A percentile compares a stretch with the other conserved stretches of the same genome.
These are phyloP conservation scores for Juglanconis juglandina DNA, from an alignment of 2,329 filamentous ascomycete genomes.

Conservation along the genomic window DNA sequence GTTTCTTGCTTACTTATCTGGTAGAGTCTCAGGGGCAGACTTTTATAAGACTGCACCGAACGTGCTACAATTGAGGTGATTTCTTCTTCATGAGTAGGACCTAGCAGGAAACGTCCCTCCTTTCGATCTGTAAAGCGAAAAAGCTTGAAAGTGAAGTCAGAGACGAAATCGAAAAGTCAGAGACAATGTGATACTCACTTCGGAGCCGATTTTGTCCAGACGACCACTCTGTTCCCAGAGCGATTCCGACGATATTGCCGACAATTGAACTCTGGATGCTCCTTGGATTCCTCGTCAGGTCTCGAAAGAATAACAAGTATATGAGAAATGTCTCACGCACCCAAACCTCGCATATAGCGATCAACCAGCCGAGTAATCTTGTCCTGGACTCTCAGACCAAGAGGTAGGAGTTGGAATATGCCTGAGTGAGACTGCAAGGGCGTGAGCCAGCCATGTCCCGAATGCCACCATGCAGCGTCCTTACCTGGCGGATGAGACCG, in stretches of 20 bases:
- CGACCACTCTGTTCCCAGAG: slow-evolving; percentile 84
- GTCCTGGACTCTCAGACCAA: slow-evolving; percentile 81
- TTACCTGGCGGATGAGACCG: slow-evolving; percentile 70
- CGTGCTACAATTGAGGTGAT: slow-evolving; percentile 78
- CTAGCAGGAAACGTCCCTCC: slow-evolving; percentile 69
- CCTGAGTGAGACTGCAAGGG: slow-evolving; percentile 71
- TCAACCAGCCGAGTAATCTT: slow-evolving; percentile 86
- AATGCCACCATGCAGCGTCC: slow-evolving; percentile 18
- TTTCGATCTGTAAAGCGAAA: slow-evolving; percentile 80
- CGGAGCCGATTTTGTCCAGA: slow-evolving; percentile 66
- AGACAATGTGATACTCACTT: slow-evolving; percentile 49
- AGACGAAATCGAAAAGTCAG: slow-evolving; percentile 3
- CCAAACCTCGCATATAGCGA: slow-evolving; percentile 77
- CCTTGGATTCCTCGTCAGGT: slow-evolving; percentile 38
- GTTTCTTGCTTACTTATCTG: slow-evolving; percentile 66
- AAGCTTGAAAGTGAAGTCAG: slow-evolving; percentile 51
- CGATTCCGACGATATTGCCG: slow-evolving; percentile 78
- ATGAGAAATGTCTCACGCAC: slow-evolving; percentile 37
- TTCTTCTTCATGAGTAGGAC: slow-evolving; percentile 95
- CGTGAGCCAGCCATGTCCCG: slow-evolving; percentile 7
- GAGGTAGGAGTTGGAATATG: slow-evolving; percentile 85
- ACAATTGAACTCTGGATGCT: slow-evolving; percentile 78
- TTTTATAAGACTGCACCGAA: slow-evolving; percentile 76
- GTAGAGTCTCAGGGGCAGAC: slow-evolving; percentile 81
- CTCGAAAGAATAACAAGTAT: slow-evolving; percentile 5